Percentiles rank a stretch among this genome's conserved stretches.
Conservation (phyloP, 768 basidiomycete genomes). For the Coprinellus micaceus region DNA sequence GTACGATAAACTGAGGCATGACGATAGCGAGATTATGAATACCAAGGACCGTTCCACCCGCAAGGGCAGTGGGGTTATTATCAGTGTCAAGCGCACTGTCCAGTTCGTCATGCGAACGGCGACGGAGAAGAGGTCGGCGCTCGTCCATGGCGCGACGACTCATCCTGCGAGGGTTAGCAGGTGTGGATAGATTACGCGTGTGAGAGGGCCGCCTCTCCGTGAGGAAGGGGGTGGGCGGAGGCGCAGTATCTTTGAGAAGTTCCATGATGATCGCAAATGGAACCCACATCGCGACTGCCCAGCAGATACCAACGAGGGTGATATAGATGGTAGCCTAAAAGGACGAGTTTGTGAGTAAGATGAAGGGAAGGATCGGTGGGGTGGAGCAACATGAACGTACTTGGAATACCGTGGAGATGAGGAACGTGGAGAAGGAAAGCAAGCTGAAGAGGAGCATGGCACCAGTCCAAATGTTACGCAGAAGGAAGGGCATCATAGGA, state of each 20-base stretch:
- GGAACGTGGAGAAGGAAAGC: constrained; percentile 82
- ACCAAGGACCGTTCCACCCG: constrained; percentile 89
- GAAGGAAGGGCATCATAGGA: constrained; percentile 85
- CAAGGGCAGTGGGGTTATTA: constrained; percentile 45
- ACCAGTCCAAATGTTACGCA: constrained; percentile 92
- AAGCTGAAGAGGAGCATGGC: constrained; percentile 77
- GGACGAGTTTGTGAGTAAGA: too few species aligned
- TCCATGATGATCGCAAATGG: constrained; percentile 98
- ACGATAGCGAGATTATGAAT: constrained; percentile 96
- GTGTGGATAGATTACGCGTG: constrained; percentile 51
- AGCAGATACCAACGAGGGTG: constrained; percentile 84
- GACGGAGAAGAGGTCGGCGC: constrained; percentile 57
- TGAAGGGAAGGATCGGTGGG: too few species aligned
- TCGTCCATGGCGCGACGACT: constrained; percentile 32
- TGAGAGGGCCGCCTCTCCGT: constrained; percentile 40
- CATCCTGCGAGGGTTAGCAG: constrained; percentile 29
- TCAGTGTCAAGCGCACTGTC: constrained; percentile 37
- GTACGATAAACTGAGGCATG: constrained; percentile 87
- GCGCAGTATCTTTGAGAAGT: constrained; percentile 72
- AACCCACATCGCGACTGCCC: constrained; percentile 98
- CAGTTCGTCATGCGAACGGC: constrained; percentile 52
- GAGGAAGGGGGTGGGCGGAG: constrained; percentile 21
- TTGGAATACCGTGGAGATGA: constrained; percentile 74
- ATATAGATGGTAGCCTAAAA: constrained; percentile 75
- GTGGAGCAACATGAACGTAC: constrained; percentile 27